Evolutionary conservation across 306 rosid species (phyloP), one percentile per base, ranked within the genome.

Genomic region (Pyrus bretschneideri): DNA sequence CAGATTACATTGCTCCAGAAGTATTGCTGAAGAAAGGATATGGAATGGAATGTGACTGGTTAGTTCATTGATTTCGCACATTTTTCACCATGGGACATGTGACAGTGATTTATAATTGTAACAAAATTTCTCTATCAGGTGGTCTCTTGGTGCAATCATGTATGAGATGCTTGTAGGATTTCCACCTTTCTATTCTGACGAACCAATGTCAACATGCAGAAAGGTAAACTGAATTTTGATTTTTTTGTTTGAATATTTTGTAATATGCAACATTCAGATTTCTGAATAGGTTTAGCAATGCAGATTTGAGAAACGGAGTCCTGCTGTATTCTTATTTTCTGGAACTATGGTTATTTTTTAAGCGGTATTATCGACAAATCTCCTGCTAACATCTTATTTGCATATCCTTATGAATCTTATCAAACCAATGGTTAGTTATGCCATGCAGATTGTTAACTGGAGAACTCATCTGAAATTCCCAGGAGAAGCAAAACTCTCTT

Each of bases 61-160:
- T 80, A 63, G 87, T 81, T 79, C 9, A 69, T 46, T 51, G 73
- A 58, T 33, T 31, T 61, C 2, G 11, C 23, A 54, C 59, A 35
- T 51, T 25, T 9, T 11, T n/a, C 46, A 42, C 72, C 35, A 22
- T 18, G 12, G 21, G 49, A 40, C 76, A 62, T 70, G 80, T 30
- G 25, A 57, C 46, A 58, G 57, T 66, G 59, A 59, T 11, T 33
- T 69, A 25, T 54, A 17, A 78, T 13, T 45, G 54, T 72, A 38
- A 83, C 77, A 15, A 46, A 57, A n/a, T 55, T 46, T 67, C 13
- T 59, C 4, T 72, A 54, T 78, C 77, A 93, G 96, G 97, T 93
- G 97, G 97, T 93, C 97, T 82, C 88, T 93, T n/a, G 97, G 97
- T 31, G 96, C 97, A 73, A 93, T 90, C 71, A 93, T 90, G 97